These are phyloP conservation scores for Penicillium thymicola DNA, from an alignment of 2,329 filamentous ascomycete species.

Conservation along the genomic window DNA sequence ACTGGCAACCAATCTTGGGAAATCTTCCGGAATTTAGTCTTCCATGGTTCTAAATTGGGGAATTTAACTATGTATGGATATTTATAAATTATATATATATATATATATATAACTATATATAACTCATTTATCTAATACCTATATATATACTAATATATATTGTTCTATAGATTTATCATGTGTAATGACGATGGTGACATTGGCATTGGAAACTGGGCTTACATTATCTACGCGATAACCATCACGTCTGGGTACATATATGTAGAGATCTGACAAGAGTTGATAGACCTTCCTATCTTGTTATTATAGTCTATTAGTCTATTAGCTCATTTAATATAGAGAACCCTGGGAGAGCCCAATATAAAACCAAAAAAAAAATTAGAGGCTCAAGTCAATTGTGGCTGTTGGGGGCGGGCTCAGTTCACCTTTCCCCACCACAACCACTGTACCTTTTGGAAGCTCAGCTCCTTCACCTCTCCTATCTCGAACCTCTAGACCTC, in stretches of 20 bases:
- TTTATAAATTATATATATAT: not conserved
- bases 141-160: not conserved
- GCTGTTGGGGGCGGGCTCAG: not conserved
- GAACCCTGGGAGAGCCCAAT: not conserved
- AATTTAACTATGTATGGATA: not conserved
- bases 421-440: slow-evolving; percentile 8
- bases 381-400: not conserved
- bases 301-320: not conserved
- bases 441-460: not conserved
- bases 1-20: slow-evolving; percentile 4
- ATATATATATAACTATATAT: no score
- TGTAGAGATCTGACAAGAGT: not conserved
- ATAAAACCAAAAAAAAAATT: no score
- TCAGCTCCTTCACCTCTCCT: slow-evolving; percentile 8
- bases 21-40: not conserved
- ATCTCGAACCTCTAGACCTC: not conserved
- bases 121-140: not conserved
- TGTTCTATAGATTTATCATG: not conserved
- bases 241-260: not conserved
- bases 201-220: not conserved
- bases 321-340: not conserved
- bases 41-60: not conserved
- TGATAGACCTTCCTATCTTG: no score
- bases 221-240: not conserved
- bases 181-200: slow-evolving; percentile 12